These are phyloP conservation scores for Gymnopilus dilepis DNA, from an alignment of 768 basidiomycete genomes.

Conservation along the genomic window DNA sequence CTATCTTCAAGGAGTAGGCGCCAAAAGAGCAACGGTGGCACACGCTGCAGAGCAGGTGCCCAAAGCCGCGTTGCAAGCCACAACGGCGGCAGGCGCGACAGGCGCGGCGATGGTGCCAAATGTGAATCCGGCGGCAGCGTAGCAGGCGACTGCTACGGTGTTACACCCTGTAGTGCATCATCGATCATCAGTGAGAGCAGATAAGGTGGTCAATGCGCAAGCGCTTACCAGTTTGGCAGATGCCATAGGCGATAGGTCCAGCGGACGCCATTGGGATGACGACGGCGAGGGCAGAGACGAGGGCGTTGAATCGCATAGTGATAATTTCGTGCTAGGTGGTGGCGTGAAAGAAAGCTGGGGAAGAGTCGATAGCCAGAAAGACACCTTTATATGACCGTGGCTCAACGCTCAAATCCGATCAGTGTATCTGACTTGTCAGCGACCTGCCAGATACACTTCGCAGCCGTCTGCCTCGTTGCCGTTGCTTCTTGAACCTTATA, in stretches of 20 bases:
- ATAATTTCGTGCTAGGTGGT: not conserved
- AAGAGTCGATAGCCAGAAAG: not conserved
- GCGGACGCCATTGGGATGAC: not conserved
- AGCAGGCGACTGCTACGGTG: conserved; percentile 42
- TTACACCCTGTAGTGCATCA: conserved; percentile 25
- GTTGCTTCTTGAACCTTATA: not conserved
- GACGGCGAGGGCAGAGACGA: not conserved
- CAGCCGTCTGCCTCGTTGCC: too few relatives aligned
- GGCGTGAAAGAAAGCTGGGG: not conserved
- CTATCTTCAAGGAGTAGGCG: conserved; percentile 34
- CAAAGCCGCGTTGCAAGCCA: conserved; percentile 48
- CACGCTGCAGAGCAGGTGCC: conserved; percentile 49
- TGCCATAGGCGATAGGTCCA: conserved; percentile 44
- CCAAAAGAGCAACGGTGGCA: conserved; percentile 38
- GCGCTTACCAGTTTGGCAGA: conserved; percentile 38
- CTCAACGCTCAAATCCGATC: not conserved
- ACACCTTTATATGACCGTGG: not conserved
- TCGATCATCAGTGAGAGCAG: not conserved
- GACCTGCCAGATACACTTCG: not conserved
- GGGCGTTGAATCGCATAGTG: not conserved
- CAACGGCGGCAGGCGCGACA: conserved; percentile 40
- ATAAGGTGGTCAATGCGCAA: not conserved
- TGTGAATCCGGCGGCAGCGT: conserved; percentile 44
- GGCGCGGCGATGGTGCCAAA: conserved; percentile 49
- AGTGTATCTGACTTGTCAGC: not conserved